These are phyloP conservation scores for Fraxinus excelsior DNA, from an alignment of 257 asterid genomes.

Conservation along the genomic window DNA sequence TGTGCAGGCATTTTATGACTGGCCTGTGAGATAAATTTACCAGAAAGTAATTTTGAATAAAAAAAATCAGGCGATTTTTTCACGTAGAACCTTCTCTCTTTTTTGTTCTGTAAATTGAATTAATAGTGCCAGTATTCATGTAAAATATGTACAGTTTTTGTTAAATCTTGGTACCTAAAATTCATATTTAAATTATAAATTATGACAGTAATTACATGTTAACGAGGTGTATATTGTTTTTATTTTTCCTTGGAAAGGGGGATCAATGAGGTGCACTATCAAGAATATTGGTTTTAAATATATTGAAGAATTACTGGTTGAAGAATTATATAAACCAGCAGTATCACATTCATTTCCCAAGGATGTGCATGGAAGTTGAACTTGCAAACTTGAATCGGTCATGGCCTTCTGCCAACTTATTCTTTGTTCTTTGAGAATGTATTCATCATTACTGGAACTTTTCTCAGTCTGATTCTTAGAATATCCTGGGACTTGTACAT, in stretches of 20 bases:
- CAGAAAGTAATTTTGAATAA: neutral
- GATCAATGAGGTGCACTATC: neutral
- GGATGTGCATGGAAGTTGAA: neutral
- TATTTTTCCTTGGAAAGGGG: too few relatives aligned
- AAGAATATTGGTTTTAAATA: neutral
- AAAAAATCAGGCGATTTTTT: neutral
- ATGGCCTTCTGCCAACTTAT: neutral
- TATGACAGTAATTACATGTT: neutral
- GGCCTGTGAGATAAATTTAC: neutral
- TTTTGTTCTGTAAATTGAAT: neutral
- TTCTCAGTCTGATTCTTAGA: neutral
- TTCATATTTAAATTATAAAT: neutral
- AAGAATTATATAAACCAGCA: neutral
- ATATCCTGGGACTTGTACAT: neutral
- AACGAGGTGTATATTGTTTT: neutral
- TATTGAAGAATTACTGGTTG: neutral
- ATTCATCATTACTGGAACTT: neutral
- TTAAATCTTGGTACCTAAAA: neutral
- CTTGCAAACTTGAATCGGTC: neutral
- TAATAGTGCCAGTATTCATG: neutral
- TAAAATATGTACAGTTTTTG: neutral
- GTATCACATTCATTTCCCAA: neutral
- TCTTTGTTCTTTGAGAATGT: neutral
- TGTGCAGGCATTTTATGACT: neutral
- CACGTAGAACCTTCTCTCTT: neutral